Conservation (phyloP, 2,329 filamentous ascomycete genomes). For the Aspergillus thermomutatus region DNA sequence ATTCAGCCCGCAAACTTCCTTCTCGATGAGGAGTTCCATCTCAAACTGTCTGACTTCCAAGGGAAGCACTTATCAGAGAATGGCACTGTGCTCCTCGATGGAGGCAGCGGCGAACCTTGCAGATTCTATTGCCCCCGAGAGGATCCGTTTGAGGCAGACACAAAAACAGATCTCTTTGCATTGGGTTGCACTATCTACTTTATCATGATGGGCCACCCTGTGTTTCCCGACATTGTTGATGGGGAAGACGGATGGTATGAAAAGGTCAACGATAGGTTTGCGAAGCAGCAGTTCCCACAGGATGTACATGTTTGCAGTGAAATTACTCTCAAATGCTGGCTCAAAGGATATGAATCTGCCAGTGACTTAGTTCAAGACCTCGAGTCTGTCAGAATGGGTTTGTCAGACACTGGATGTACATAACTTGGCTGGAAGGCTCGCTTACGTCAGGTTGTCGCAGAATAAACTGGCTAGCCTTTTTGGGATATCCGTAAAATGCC, state of each 20-base stretch:
- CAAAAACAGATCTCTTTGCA: slow-evolving; percentile 20
- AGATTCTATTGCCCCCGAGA: slow-evolving; percentile 13
- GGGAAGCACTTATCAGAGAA: slow-evolving; percentile 11
- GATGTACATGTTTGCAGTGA: slow-evolving; percentile 8
- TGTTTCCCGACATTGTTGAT: slow-evolving; percentile 12
- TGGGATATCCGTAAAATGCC: too few relatives aligned
- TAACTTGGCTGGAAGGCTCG: too few relatives aligned
- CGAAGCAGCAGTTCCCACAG: slow-evolving; percentile 4
- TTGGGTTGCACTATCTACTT: slow-evolving; percentile 19
- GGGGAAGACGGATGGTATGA: slow-evolving; percentile 10
- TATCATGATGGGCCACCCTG: slow-evolving; percentile 15
- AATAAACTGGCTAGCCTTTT: too few relatives aligned
- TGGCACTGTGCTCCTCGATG: slow-evolving; percentile 12
- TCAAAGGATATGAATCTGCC: slow-evolving; percentile 9
- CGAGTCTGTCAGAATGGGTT: too few relatives aligned
- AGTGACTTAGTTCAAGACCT: slow-evolving; percentile 1
- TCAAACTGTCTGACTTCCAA: slow-evolving; percentile 15
- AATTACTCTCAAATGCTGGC: slow-evolving; percentile 17
- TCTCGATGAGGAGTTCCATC: slow-evolving; percentile 11
- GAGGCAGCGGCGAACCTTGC: slow-evolving; percentile 9
- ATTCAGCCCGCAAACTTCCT: slow-evolving; percentile 4
- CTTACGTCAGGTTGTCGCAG: too few relatives aligned
- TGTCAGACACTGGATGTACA: too few relatives aligned
- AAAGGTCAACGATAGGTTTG: slow-evolving; percentile 8
- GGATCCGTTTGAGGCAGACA: slow-evolving; percentile 3